Evolutionary conservation across 805 yeast species (phyloP).

Genomic region (Kodamaea kakaduensis): DNA sequence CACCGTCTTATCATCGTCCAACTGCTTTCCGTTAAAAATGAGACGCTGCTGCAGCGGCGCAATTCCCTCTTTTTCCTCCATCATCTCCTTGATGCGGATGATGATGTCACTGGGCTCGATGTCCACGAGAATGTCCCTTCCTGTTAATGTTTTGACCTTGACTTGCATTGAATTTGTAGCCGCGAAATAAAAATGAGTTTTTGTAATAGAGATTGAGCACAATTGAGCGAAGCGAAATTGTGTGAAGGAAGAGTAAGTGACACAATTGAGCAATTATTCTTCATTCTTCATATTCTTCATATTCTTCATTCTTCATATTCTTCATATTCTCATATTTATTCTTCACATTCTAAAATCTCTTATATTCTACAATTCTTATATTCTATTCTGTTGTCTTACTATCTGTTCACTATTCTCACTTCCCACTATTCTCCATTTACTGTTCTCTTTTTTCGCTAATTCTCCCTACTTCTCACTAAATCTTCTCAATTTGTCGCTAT

Average conservation of each 20-base stretch:
- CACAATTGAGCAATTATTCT: too few relatives aligned
- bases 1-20: conserved; percentile 79
- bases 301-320: too few relatives aligned
- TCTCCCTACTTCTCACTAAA: too few relatives aligned
- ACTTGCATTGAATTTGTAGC: conserved; percentile 49
- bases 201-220: neutral
- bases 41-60: conserved; percentile 95
- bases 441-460: too few relatives aligned
- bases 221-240: neutral
- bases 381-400: too few relatives aligned
- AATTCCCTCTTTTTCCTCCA: conserved; percentile 95
- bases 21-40: conserved; percentile 85
- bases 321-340: too few relatives aligned
- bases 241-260: neutral
- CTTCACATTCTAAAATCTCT: too few relatives aligned
- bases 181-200: neutral
- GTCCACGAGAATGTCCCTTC: conserved; percentile 76
- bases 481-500: too few relatives aligned
- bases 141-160: conserved; percentile 74
- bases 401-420: too few relatives aligned
- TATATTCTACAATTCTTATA: too few relatives aligned
- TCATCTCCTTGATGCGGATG: conserved; percentile 76
- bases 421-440: too few relatives aligned
- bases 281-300: too few relatives aligned
- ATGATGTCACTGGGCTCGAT: conserved; percentile 67